Percentiles rank a stretch among this genome's conserved stretches.
phyloP scores from a whole-genome alignment of 768 basidiomycete genomes.

The Suillus discolor region DNA sequence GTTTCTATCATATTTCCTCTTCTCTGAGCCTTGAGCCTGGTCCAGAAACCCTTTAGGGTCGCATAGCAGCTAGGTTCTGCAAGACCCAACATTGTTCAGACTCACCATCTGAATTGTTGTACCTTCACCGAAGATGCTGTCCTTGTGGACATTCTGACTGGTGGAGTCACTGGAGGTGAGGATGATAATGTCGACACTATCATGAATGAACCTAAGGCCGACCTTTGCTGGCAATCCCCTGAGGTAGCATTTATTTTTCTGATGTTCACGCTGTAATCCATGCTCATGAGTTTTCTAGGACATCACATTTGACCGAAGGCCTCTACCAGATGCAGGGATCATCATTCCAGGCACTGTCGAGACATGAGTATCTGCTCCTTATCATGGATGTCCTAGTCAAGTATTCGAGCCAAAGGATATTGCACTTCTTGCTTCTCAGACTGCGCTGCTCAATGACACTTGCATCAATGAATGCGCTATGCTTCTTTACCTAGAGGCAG shows the following conservation, averaged over 20 bases:
- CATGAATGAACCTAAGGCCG: no score
- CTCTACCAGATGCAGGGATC: not conserved
- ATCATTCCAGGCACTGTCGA: not conserved
- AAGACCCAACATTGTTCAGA: no score
- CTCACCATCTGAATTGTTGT: no score
- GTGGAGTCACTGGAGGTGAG: not conserved
- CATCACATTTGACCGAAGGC: not conserved
- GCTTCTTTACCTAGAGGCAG: slow-evolving; percentile 1
- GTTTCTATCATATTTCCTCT: no score
- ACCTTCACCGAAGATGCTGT: not conserved
- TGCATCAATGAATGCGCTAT: slow-evolving; percentile 11
- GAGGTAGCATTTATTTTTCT: not conserved
- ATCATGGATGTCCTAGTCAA: not conserved
- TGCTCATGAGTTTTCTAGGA: not conserved
- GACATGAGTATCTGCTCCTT: not conserved
- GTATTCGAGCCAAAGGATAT: slow-evolving; percentile 10
- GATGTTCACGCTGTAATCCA: not conserved
- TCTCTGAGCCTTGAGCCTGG: no score
- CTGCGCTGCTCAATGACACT: slow-evolving; percentile 5
- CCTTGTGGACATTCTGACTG: not conserved
- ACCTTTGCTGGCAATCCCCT: not conserved
- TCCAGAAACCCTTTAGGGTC: no score
- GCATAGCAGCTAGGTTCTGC: no score
- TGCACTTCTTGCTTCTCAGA: slow-evolving; percentile 1
- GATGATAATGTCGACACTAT: no score